These are phyloP conservation scores for Claviceps maximensis DNA, from an alignment of 2,329 filamentous ascomycete genomes.

Conservation along the genomic window DNA sequence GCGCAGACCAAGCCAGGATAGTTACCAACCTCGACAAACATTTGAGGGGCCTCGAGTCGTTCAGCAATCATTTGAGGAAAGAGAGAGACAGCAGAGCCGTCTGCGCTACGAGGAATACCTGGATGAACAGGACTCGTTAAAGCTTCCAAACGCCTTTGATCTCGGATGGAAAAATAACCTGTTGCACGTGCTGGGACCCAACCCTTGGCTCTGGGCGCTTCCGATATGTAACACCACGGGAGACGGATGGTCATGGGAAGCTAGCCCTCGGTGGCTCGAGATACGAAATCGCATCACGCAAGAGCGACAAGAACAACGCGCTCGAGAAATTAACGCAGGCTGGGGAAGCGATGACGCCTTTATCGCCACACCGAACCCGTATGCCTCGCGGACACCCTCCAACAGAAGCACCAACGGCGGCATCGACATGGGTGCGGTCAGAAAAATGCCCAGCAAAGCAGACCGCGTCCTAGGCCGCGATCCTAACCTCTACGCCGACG, in stretches of 20 bases:
- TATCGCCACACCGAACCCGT: background rate
- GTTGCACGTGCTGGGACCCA: constrained; percentile 65
- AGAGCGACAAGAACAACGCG: constrained; percentile 46
- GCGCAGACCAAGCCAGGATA: constrained; percentile 16
- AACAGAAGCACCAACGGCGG: background rate
- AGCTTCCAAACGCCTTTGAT: constrained; percentile 87
- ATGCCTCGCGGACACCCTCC: background rate
- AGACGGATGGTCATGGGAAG: constrained; percentile 91
- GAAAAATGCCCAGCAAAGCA: constrained; percentile 38
- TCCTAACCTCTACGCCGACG: constrained; percentile 40
- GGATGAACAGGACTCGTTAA: constrained; percentile 77
- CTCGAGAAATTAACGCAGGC: constrained; percentile 51
- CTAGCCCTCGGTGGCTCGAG: constrained; percentile 64
- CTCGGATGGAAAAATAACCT: constrained; percentile 74
- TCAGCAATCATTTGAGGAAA: constrained; percentile 39
- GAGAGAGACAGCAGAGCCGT: constrained; percentile 40
- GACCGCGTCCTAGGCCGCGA: constrained; percentile 45
- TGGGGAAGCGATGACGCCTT: constrained; percentile 37
- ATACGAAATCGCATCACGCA: constrained; percentile 49
- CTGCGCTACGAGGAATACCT: constrained; percentile 59
- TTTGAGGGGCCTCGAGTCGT: constrained; percentile 24
- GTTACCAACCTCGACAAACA: constrained; percentile 1
- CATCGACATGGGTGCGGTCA: constrained; percentile 14
- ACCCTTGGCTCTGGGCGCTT: constrained; percentile 59
- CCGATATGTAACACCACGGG: constrained; percentile 78